phyloP scores from a whole-genome alignment of 2,329 filamentous ascomycete genomes.

The Ascochyta rabiei region DNA sequence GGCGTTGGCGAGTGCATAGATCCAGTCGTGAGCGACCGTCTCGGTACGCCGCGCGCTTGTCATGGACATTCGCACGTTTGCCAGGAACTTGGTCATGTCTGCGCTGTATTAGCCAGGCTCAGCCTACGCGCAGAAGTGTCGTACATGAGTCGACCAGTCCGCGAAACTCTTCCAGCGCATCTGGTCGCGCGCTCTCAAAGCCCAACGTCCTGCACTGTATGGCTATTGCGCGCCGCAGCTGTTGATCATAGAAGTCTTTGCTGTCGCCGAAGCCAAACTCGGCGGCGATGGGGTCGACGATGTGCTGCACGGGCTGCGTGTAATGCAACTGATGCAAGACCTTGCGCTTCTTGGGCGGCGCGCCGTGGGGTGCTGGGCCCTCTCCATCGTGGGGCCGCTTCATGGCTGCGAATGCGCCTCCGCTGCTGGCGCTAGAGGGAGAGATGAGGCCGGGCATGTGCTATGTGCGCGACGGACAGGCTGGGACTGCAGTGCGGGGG shows the following conservation, averaged over 20 bases:
- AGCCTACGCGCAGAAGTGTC: slow-evolving; percentile 34
- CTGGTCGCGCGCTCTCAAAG: slow-evolving; percentile 61
- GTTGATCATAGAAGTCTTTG: slow-evolving; percentile 59
- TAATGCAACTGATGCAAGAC: slow-evolving; percentile 43
- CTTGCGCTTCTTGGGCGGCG: slow-evolving; percentile 43
- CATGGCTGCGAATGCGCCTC: slow-evolving; percentile 41
- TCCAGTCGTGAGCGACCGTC: slow-evolving; percentile 65
- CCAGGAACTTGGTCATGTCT: slow-evolving; percentile 63
- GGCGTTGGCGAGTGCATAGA: slow-evolving; percentile 55
- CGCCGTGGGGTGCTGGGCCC: slow-evolving; percentile 25
- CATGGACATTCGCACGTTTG: slow-evolving; percentile 64
- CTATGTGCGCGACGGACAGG: slow-evolving; percentile 19
- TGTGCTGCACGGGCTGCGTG: slow-evolving; percentile 41
- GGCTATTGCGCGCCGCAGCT: slow-evolving; percentile 62
- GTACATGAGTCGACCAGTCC: slow-evolving; percentile 65
- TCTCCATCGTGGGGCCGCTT: slow-evolving; percentile 40
- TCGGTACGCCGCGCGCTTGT: slow-evolving; percentile 59
- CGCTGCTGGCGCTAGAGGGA: slow-evolving; percentile 38
- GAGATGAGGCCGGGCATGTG: slow-evolving; percentile 44
- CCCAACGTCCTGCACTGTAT: slow-evolving; percentile 58
- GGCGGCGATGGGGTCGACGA: slow-evolving; percentile 44
- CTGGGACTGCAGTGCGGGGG: slow-evolving; percentile 5
- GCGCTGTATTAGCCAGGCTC: slow-evolving; percentile 28
- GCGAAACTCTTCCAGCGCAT: slow-evolving; percentile 63
- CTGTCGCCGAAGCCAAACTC: slow-evolving; percentile 49